These are phyloP conservation scores for Neonectria coccinea DNA, from an alignment of 2,329 filamentous ascomycete species.

Conservation along the genomic window DNA sequence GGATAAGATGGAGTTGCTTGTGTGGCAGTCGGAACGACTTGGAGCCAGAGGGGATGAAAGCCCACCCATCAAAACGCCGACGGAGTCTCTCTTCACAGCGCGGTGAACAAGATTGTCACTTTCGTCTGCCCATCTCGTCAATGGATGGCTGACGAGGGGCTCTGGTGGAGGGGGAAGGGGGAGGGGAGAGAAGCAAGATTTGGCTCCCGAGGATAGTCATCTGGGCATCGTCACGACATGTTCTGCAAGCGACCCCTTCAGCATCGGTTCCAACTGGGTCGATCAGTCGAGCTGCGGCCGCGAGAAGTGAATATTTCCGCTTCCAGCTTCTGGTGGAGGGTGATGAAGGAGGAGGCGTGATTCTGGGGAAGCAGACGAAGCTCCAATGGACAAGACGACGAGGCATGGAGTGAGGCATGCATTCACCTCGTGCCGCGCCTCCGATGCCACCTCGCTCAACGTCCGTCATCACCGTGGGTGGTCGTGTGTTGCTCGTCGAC, in stretches of 20 bases:
- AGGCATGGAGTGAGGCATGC: slow-evolving; percentile 15
- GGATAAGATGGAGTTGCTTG: slow-evolving; percentile 10
- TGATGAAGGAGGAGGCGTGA: slow-evolving; percentile 26
- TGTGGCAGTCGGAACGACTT: slow-evolving; percentile 32
- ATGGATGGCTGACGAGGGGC: neutral
- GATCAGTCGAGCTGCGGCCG: slow-evolving; percentile 15
- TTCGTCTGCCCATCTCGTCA: neutral
- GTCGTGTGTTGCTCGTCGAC: slow-evolving; percentile 20
- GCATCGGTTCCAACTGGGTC: slow-evolving; percentile 1
- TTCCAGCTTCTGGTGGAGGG: slow-evolving; percentile 29
- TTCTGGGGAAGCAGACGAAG: slow-evolving; percentile 19
- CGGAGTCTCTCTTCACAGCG: slow-evolving; percentile 7
- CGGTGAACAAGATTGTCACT: slow-evolving; percentile 10
- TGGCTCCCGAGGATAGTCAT: slow-evolving; percentile 10
- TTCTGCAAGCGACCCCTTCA: slow-evolving; percentile 12
- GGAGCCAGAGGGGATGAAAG: slow-evolving; percentile 1
- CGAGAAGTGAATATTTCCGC: slow-evolving; percentile 17
- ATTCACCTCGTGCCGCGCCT: slow-evolving; percentile 27
- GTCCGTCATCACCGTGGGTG: slow-evolving; percentile 19
- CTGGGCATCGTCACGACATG: slow-evolving; percentile 10
- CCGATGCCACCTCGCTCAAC: slow-evolving; percentile 29
- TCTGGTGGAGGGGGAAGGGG: neutral
- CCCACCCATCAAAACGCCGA: slow-evolving; percentile 1
- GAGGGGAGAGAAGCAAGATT: slow-evolving; percentile 1
- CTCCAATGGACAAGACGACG: slow-evolving; percentile 17